These are phyloP conservation scores for Amborella trichopoda DNA, from an alignment of 164 flowering plant genomes.

Conservation along the genomic window DNA sequence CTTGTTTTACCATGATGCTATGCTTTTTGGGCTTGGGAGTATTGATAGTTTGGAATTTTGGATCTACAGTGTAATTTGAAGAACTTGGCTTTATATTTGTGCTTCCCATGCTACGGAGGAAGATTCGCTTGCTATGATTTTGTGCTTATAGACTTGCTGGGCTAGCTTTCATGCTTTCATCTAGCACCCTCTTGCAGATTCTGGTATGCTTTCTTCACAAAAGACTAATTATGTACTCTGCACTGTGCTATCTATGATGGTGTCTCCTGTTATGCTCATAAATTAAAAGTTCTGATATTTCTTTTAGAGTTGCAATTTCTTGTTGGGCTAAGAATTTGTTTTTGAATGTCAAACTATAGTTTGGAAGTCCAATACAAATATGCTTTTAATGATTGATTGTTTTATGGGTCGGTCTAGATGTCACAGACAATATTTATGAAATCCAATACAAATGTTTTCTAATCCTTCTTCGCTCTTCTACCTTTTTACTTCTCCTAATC, in stretches of 20 bases:
- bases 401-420: too few species aligned
- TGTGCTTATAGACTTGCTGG: conserved; percentile 65
- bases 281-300: neutral
- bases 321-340: neutral
- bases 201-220: conserved; percentile 37
- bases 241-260: neutral
- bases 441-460: too few species aligned
- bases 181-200: conserved; percentile 83
- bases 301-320: neutral
- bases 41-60: too few species aligned
- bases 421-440: too few species aligned
- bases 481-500: too few species aligned
- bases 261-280: neutral
- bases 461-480: too few species aligned
- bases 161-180: conserved; percentile 94
- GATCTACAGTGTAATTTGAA: too few species aligned
- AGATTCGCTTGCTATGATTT: too few species aligned
- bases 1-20: too few species aligned
- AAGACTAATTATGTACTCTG: neutral
- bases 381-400: neutral
- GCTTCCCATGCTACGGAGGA: too few species aligned
- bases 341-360: neutral
- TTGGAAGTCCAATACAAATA: neutral
- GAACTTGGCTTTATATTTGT: too few species aligned
- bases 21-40: too few species aligned